Evolutionary conservation across 345 rosid species (phyloP).

Genomic region (Pseudoturritis turrita): DNA sequence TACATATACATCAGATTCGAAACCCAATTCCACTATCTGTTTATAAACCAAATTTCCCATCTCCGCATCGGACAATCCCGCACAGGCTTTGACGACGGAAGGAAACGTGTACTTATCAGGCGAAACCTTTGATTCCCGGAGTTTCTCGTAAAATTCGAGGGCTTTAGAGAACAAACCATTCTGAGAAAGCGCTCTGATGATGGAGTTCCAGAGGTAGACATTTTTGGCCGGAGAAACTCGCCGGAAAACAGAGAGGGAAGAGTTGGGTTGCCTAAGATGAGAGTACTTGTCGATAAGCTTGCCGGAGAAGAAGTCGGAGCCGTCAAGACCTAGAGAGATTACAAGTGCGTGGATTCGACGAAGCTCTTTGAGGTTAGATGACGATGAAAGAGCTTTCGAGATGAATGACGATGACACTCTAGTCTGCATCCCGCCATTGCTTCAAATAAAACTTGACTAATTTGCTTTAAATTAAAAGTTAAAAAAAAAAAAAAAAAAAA

Average conservation of each 20-base stretch:
- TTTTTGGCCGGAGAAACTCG: slow-evolving; percentile 36
- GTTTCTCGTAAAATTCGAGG: slow-evolving; percentile 39
- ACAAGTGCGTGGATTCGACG: slow-evolving; percentile 43
- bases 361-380: slow-evolving; percentile 35
- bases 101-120: slow-evolving; percentile 64
- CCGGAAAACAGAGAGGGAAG: slow-evolving; percentile 52
- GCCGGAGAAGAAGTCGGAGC: slow-evolving; percentile 52
- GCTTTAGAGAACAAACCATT: slow-evolving; percentile 44
- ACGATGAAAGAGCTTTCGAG: slow-evolving; percentile 39
- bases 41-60: slow-evolving; percentile 39
- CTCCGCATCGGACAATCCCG: slow-evolving; percentile 33
- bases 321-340: slow-evolving; percentile 46
- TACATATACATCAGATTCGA: slow-evolving; percentile 47
- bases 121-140: slow-evolving; percentile 30
- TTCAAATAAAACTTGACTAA: too few species aligned
- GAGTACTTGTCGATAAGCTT: slow-evolving; percentile 59
- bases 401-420: slow-evolving; percentile 31
- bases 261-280: slow-evolving; percentile 35
- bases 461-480: too few species aligned
- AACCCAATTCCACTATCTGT: slow-evolving; percentile 36
- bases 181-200: slow-evolving; percentile 55
- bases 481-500: too few species aligned
- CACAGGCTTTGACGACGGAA: slow-evolving; percentile 60
- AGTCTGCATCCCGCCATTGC: slow-evolving; percentile 17
- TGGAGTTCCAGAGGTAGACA: slow-evolving; percentile 58